These are phyloP conservation scores for Dipteronia dyeriana DNA, from an alignment of 345 rosid species.

Conservation along the genomic window DNA sequence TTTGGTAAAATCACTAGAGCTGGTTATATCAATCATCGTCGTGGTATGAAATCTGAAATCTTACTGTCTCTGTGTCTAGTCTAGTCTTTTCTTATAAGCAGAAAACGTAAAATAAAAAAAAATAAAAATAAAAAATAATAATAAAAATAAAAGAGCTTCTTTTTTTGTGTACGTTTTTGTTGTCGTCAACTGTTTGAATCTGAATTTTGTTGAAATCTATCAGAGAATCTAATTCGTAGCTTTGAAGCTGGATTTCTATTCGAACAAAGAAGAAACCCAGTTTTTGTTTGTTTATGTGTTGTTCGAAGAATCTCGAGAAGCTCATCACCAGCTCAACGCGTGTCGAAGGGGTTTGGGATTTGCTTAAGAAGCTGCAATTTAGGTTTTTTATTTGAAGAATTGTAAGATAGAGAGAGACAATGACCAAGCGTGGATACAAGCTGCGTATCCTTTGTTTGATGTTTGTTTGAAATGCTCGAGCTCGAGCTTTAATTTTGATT, in stretches of 20 bases:
- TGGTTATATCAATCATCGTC: slow-evolving; percentile 15
- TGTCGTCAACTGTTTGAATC: slow-evolving; percentile 34
- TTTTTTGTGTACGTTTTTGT: slow-evolving; percentile 20
- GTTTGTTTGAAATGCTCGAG: slow-evolving; percentile 1
- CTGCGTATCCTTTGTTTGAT: slow-evolving; percentile 78
- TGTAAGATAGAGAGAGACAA: slow-evolving; percentile 28
- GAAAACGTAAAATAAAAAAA: not conserved
- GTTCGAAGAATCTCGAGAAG: slow-evolving; percentile 12
- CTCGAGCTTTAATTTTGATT: slow-evolving; percentile 7
- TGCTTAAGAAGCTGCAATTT: not conserved
- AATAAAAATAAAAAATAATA: not conserved
- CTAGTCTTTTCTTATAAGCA: not conserved
- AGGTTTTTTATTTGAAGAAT: not conserved
- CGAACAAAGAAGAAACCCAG: slow-evolving; percentile 25
- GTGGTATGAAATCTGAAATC: slow-evolving; percentile 27
- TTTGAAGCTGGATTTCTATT: slow-evolving; percentile 36
- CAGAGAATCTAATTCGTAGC: slow-evolving; percentile 43
- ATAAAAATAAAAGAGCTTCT: not conserved
- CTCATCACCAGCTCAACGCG: slow-evolving; percentile 20
- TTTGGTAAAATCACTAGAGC: slow-evolving; percentile 11
- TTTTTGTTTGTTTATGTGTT: not conserved
- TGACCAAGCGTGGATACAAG: slow-evolving; percentile 96
- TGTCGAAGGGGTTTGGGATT: not conserved
- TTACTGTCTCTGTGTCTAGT: not conserved
- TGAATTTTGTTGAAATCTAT: slow-evolving; percentile 20